phyloP scores from a whole-genome alignment of 306 rosid genomes.

The Vicia faba region DNA sequence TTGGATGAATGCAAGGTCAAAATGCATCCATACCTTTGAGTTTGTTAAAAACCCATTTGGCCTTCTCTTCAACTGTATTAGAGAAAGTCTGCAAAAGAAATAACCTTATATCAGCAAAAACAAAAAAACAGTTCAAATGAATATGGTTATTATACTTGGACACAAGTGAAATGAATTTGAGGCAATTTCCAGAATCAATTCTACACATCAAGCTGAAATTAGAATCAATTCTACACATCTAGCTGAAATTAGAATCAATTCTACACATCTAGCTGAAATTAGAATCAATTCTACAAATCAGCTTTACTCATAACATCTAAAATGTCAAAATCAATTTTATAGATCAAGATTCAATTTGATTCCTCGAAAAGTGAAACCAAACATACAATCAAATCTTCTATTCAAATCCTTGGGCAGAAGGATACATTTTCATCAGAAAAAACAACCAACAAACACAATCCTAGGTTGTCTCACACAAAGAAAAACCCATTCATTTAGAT shows the following conservation, averaged over 20 bases:
- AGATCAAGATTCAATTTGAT: neutral
- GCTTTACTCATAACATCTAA: neutral
- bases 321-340: neutral
- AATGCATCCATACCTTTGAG: conserved; percentile 66
- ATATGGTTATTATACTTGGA: neutral
- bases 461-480: neutral
- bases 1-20: neutral
- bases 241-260: neutral
- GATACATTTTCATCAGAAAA: conserved; percentile 1
- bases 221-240: neutral
- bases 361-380: neutral
- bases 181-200: neutral
- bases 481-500: conserved; percentile 39
- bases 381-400: neutral
- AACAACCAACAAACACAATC: neutral
- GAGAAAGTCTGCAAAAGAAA: conserved; percentile 73
- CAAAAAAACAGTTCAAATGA: neutral
- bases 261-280: neutral
- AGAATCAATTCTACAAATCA: neutral
- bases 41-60: conserved; percentile 96
- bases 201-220: neutral
- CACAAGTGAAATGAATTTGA: neutral
- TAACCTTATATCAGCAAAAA: conserved; percentile 10
- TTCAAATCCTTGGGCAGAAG: conserved; percentile 1
- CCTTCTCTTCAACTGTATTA: conserved; percentile 91